These are phyloP conservation scores for Orbilia ellipsospora DNA, from an alignment of 2,329 filamentous ascomycete genomes.

Conservation along the genomic window DNA sequence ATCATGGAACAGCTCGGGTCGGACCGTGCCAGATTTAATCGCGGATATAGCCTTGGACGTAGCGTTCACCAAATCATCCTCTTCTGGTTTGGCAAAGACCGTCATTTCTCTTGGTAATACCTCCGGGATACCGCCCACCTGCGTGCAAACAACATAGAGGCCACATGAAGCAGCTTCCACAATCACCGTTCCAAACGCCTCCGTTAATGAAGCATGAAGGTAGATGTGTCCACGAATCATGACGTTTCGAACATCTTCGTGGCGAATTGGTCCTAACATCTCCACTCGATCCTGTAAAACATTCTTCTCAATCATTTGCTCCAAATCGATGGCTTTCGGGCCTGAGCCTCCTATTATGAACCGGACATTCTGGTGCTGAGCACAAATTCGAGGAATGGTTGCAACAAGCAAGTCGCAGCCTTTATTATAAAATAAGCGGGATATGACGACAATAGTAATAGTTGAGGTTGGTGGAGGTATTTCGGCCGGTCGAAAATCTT, in stretches of 20 bases:
- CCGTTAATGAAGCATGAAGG: conserved; percentile 91
- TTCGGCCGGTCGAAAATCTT: conserved; percentile 80
- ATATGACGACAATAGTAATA: conserved; percentile 97
- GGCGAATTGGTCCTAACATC: conserved; percentile 88
- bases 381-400: conserved; percentile 90
- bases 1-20: conserved; percentile 93
- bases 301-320: conserved; percentile 97
- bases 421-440: conserved; percentile 98
- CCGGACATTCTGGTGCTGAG: conserved; percentile 88
- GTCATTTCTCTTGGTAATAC: conserved; percentile 97
- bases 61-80: conserved; percentile 90
- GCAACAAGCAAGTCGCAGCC: conserved; percentile 97
- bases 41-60: conserved; percentile 89
- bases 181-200: conserved; percentile 97
- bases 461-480: conserved; percentile 69
- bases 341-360: conserved; percentile 97
- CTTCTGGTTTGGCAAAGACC: conserved; percentile 94
- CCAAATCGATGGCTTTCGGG: conserved; percentile 95
- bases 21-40: conserved; percentile 84
- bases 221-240: conserved; percentile 98
- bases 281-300: conserved; percentile 93
- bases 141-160: conserved; percentile 94
- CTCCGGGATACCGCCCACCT: conserved; percentile 95
- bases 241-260: conserved; percentile 96
- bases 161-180: conserved; percentile 97